Base-by-base conservation (phyloP, 148 eudicot species). In the Persicaria tinctoria region DNA sequence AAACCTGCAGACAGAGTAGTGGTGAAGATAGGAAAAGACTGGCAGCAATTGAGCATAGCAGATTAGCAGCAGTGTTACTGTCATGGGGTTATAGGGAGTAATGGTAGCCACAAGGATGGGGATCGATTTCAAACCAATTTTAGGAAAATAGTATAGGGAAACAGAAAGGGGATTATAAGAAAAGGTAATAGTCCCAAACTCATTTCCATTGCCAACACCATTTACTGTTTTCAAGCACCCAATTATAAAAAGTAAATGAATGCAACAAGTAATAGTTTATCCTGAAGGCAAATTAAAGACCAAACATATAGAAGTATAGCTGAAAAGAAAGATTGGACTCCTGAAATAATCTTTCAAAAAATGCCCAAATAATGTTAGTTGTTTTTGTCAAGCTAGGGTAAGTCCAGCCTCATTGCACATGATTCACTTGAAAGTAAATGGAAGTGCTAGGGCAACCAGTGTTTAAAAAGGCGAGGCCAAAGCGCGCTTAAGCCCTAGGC, bases 401-500 rank as follows among this genome's bases (percentile, higher is more conserved):
- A 44, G n/a, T 66, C 48, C n/a, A 41, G 47, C 70, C 70, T 66
- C 70, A 41, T 8, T 66, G 13, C 18, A 66, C 70, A 66, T 41
- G 48, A 14, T 47, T 66, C 41, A 32, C 3, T 32, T 32, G 41
- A 32, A 32, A 32, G 41, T 32, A 23, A 23, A 23, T 23, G 27
- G 27, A 23, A 23, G 27, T 23, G 27, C 27, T 23, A 23, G 27
- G 27, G 1, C 27, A 23, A 23, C 27, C 27, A 23, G 27, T 23
- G 27, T 23, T 23, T 23, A 23, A 23, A 23, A 23, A 23, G 27
- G 27, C 27, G 27, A 23, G 27, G 27, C 27, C 27, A 23, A 23
- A 1, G 27, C 27, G 27, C 27, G 27, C 27, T 23, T 23, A 23
- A 23, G 27, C 27, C 27, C 27, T 23, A 23, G 27, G 27, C 27